phyloP scores from a whole-genome alignment of 169 alveolate genomes.

The Cryptosporidium muris region DNA sequence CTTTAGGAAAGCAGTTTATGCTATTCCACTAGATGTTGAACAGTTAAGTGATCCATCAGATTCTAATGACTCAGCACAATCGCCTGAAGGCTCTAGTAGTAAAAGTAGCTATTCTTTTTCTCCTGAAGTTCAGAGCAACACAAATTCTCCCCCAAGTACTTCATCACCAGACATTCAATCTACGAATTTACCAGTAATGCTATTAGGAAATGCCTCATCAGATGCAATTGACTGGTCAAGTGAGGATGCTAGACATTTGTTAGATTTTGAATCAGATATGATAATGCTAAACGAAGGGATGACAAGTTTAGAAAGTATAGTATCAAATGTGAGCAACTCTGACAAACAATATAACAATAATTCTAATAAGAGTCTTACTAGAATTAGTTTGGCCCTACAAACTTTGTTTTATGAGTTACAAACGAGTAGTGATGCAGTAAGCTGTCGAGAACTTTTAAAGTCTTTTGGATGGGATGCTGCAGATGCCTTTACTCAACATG shows the following conservation, averaged over 20 bases:
- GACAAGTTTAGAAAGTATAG: conserved; percentile 54
- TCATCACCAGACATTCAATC: background rate
- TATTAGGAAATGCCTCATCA: conserved; percentile 32
- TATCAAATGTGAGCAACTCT: conserved; percentile 16
- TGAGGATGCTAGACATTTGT: conserved; percentile 20
- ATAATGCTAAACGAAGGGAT: background rate
- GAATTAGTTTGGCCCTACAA: conserved; percentile 88
- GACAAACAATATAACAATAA: conserved; percentile 2
- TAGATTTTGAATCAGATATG: conserved; percentile 24
- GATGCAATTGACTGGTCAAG: conserved; percentile 65
- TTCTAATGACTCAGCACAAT: background rate
- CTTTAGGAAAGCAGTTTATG: conserved; percentile 92
- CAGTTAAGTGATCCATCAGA: conserved; percentile 3
- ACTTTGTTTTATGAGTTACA: conserved; percentile 91
- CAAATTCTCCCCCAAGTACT: conserved; percentile 13
- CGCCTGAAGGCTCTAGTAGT: background rate
- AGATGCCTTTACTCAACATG: conserved; percentile 96
- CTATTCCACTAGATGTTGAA: conserved; percentile 64
- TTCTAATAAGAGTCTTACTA: conserved; percentile 48
- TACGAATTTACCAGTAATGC: conserved; percentile 3
- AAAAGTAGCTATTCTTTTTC: background rate
- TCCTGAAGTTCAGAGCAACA: background rate
- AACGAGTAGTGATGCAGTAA: conserved; percentile 88
- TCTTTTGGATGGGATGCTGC: conserved; percentile 96
- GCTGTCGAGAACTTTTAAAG: conserved; percentile 87